These are phyloP conservation scores for Colletotrichum sp. DNA, from an alignment of 2,329 filamentous ascomycete species.

Conservation along the genomic window DNA sequence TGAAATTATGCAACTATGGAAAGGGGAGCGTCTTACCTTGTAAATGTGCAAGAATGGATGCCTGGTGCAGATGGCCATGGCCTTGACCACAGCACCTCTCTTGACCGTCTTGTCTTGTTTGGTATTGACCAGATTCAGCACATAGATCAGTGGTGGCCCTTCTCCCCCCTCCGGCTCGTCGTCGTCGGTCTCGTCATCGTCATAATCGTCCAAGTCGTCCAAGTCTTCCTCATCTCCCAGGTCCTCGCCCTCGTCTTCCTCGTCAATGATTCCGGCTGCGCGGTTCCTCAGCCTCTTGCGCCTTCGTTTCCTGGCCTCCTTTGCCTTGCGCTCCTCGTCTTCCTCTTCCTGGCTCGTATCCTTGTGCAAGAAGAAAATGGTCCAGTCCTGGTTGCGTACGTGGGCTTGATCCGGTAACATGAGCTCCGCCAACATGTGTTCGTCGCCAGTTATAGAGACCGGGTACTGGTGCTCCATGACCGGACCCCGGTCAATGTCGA, in stretches of 20 bases:
- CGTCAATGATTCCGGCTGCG: slow-evolving; percentile 52
- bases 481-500: slow-evolving; percentile 94
- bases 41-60: slow-evolving; percentile 99
- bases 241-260: slow-evolving; percentile 57
- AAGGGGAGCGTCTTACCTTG: slow-evolving; percentile 66
- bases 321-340: slow-evolving; percentile 69
- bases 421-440: slow-evolving; percentile 96
- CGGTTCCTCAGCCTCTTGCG: slow-evolving; percentile 58
- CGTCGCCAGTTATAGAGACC: slow-evolving; percentile 91
- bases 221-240: slow-evolving; percentile 46
- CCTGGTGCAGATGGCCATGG: slow-evolving; percentile 98
- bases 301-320: slow-evolving; percentile 55
- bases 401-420: slow-evolving; percentile 99
- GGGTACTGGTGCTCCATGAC: slow-evolving; percentile 99
- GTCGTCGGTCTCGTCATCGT: slow-evolving; percentile 59
- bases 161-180: slow-evolving; percentile 74
- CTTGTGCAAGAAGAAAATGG: slow-evolving; percentile 98
- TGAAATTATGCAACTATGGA: not conserved
- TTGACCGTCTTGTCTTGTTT: slow-evolving; percentile 95
- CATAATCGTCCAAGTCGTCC: slow-evolving; percentile 50
- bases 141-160: slow-evolving; percentile 93
- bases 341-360: slow-evolving; percentile 87
- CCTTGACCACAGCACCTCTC: slow-evolving; percentile 93
- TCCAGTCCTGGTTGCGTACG: slow-evolving; percentile 96
- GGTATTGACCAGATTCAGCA: slow-evolving; percentile 96